Evolutionary conservation across 805 yeast genomes (phyloP), one percentile per base, ranked within the genome.

Genomic region (Komagataella pseudopastoris): DNA sequence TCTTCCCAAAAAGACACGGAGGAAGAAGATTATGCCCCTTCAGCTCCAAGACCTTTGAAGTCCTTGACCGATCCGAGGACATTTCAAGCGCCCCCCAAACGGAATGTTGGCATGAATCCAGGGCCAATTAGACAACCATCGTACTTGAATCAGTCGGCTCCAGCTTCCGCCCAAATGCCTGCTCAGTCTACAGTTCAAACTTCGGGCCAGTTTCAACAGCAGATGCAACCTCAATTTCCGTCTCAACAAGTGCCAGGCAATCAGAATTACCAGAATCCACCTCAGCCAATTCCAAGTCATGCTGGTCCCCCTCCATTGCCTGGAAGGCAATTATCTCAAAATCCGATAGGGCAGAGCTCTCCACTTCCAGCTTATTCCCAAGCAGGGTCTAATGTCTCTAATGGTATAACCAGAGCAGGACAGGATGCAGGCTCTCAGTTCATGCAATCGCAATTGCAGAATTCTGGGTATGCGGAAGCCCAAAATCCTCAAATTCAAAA

Each of bases 81-180:
- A 2, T 65, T 70, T 52, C 72, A 76, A 1, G 56, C 68, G 6
- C 74, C 75, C 0, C 78, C 79, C 0, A 60, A 53, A 24, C 57
- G 76, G 48, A 63, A 52, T 18, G 72, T 64, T 7, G 58, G 61
- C 10, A 43, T 54, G 2, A 12, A 20, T 20, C 51, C 54, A 23
- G 47, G 47, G 8, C 7, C 24, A 22, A 16, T 23, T 12, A 20
- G 20, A 20, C 47, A 20, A 18, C 16, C 22, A 14, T 22, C 22
- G 14, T 45, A n/a, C 5, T 18, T 30, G 0, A 5, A 12, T 8
- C 39, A 30, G 10, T 30, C n/a, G 4, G 39, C 39, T 30, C 14
- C 39, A 7, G 14, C 39, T 5, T 30, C 39, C 10, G 10, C 39
- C 14, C 14, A 8, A 30, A 30, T 30, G 8, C 39, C n/a, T 10